phyloP scores from a whole-genome alignment of 2,329 filamentous ascomycete genomes.

The Curvularia verruculosa region DNA sequence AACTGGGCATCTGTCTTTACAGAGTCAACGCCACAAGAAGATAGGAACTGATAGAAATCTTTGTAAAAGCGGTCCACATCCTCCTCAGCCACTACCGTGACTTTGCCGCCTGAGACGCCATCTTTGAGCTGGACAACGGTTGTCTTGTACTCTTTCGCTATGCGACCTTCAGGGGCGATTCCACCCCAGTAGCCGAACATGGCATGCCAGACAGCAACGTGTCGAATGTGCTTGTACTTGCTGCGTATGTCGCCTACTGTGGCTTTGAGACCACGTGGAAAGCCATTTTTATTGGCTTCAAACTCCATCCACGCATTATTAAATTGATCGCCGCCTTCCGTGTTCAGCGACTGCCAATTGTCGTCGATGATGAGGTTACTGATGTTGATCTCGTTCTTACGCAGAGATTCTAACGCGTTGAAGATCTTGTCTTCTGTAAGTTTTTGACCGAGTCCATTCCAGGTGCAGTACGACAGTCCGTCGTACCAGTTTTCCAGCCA shows the following conservation, averaged over 20 bases:
- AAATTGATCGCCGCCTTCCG: conserved; percentile 55
- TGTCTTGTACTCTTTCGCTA: conserved; percentile 81
- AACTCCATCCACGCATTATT: conserved; percentile 72
- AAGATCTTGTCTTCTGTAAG: conserved; percentile 82
- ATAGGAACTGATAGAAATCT: conserved; percentile 88
- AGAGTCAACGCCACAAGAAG: conserved; percentile 74
- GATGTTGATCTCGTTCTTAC: conserved; percentile 74
- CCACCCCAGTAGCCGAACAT: conserved; percentile 73
- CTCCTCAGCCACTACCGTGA: conserved; percentile 74
- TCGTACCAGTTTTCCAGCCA: conserved; percentile 93
- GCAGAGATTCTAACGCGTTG: conserved; percentile 73
- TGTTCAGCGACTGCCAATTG: conserved; percentile 69
- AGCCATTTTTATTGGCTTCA: conserved; percentile 79
- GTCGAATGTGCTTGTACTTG: conserved; percentile 73
- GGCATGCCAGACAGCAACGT: conserved; percentile 94
- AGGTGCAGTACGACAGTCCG: conserved; percentile 92
- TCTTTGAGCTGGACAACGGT: conserved; percentile 62
- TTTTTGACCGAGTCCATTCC: conserved; percentile 88
- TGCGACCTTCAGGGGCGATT: conserved; percentile 73
- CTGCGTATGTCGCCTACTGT: conserved; percentile 72
- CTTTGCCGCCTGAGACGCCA: conserved; percentile 65
- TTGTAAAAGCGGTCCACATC: conserved; percentile 81
- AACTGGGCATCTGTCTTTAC: conserved; percentile 96
- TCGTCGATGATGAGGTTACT: conserved; percentile 94
- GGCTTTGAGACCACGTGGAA: conserved; percentile 78